Evolutionary conservation across 129 eudicot genomes (phyloP).

Genomic region (Calendula officinalis): DNA sequence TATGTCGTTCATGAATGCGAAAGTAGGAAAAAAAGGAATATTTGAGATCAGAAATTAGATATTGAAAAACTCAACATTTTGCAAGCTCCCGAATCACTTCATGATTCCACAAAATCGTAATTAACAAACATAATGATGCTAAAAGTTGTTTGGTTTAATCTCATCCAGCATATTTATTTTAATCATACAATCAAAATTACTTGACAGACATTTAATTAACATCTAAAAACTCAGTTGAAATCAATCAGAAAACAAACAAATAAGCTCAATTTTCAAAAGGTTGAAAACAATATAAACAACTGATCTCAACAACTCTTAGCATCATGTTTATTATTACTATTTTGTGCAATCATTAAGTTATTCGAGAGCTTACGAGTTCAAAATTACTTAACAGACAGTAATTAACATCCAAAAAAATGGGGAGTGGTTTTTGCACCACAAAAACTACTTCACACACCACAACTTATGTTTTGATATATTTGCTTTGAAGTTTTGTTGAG

Average conservation of each 20-base stretch:
- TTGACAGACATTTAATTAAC: background rate
- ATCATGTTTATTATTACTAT: no score
- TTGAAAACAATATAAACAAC: background rate
- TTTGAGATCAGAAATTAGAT: no score
- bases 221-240: no score
- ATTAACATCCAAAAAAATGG: slow-evolving; percentile 4
- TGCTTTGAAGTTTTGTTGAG: no score
- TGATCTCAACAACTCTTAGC: background rate
- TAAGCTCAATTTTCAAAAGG: no score
- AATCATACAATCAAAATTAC: background rate
- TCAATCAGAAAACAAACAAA: no score
- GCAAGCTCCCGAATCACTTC: background rate
- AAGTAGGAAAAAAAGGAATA: no score
- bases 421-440: no score
- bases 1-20: no score
- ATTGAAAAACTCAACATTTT: background rate
- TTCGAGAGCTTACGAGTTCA: background rate
- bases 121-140: slow-evolving; percentile 15
- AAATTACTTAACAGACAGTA: slow-evolving; percentile 3
- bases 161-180: background rate
- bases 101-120: background rate
- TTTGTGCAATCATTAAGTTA: no score
- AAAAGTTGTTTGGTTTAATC: background rate
- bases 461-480: no score
- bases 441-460: no score